Evolutionary conservation across 176 grass and related monocot species (phyloP).

Genomic region (Paspalum notatum): DNA sequence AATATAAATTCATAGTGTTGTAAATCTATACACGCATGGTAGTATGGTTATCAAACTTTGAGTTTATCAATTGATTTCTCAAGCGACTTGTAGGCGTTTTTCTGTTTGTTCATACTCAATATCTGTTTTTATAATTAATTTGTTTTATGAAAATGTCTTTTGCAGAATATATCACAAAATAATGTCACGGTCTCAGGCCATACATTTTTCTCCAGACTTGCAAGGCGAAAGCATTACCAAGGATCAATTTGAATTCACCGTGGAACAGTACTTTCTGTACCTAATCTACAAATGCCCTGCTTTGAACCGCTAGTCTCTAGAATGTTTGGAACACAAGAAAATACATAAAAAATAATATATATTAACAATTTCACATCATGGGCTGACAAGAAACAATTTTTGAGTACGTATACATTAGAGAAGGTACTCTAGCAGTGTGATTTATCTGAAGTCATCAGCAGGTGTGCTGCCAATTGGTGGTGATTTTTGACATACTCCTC

Average conservation of each 20-base stretch:
- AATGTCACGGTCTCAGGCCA: neutral
- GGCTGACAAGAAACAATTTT: too few species aligned
- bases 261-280: neutral
- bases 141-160: neutral
- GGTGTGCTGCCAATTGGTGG: too few species aligned
- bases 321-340: neutral
- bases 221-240: neutral
- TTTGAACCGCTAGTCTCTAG: neutral
- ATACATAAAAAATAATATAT: neutral
- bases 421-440: too few species aligned
- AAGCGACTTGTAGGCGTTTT: neutral
- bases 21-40: too few species aligned
- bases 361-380: too few species aligned
- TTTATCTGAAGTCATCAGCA: too few species aligned
- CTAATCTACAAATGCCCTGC: neutral
- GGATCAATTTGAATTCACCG: neutral
- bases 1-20: too few species aligned
- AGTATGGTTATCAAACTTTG: too few species aligned
- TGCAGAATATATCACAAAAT: neutral
- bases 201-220: neutral
- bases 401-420: too few species aligned
- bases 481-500: too few species aligned
- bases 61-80: too few species aligned
- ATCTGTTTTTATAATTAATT: neutral
- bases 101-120: neutral